These are phyloP conservation scores for Chlorella sp. DNA, from an alignment of 139 green algal species.

Conservation along the genomic window DNA sequence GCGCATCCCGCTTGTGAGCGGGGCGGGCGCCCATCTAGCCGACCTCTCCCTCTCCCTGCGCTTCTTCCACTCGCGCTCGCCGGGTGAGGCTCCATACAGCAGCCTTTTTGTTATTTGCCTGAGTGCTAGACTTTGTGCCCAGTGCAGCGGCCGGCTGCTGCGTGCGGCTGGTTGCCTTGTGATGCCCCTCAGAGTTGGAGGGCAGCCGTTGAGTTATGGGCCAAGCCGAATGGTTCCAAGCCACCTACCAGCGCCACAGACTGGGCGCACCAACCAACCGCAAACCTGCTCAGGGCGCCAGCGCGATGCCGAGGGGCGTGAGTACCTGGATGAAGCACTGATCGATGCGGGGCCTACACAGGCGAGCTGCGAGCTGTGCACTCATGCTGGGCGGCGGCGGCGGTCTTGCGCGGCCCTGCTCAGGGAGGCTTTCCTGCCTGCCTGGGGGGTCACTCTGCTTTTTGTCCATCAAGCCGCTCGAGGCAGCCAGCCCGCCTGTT, in stretches of 20 bases:
- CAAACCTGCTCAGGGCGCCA: background rate
- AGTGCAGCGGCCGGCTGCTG: background rate
- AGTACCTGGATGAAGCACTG: background rate
- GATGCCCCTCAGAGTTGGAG: background rate
- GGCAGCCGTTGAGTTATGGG: background rate
- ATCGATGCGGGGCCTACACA: background rate
- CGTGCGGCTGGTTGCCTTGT: background rate
- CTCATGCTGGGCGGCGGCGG: background rate
- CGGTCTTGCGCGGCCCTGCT: too few species aligned
- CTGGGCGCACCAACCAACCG: background rate
- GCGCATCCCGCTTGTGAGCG: constrained; percentile 4
- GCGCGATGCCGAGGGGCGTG: background rate
- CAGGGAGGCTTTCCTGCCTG: too few species aligned
- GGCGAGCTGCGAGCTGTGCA: background rate
- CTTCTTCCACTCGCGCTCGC: constrained; percentile 20
- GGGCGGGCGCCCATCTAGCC: constrained; percentile 1
- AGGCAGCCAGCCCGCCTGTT: too few species aligned
- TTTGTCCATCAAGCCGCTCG: background rate
- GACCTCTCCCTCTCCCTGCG: constrained; percentile 21
- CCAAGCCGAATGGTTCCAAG: background rate
- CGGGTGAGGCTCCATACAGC: background rate
- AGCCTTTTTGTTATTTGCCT: too few species aligned
- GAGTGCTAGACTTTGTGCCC: background rate
- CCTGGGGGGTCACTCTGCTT: too few species aligned
- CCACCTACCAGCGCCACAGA: background rate